Evolutionary conservation across 805 yeast genomes (phyloP), one percentile per base, ranked within the genome.

Genomic region (Suhomyces tanzawaensis): DNA sequence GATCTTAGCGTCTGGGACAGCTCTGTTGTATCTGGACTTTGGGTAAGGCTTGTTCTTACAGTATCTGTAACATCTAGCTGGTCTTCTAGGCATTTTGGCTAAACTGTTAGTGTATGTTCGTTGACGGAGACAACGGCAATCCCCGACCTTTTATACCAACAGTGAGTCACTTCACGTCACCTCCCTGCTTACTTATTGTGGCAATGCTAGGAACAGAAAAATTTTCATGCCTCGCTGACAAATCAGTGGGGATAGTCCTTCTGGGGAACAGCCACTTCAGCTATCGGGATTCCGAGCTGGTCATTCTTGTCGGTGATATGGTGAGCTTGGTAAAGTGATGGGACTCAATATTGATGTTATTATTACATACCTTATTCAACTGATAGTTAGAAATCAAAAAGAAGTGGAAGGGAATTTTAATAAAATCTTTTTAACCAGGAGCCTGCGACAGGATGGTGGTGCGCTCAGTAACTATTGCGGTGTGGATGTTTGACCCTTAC

Each of bases 1-100:
- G 75, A 93, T 89, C 88, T 93, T 93, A 64, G 98, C 82, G 77
- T 93, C 99, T 77, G 99, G 99, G 71, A 93, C 99, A 79, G 97
- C 98, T 84, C 99, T 91, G 91, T 93, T 93, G 89, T 90, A 93
- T 80, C 99, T 90, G 67, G 98, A 90, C 84, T 93, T 93, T 81
- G 99, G 99, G 86, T 82, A 93, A 69, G 99, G 99, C 83, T 93
- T 93, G 95, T 93, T 93, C 87, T 93, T 93, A 86, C 96, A 95
- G 95, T 91, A 93, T 82, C 99, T 89, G 96, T 93, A 93, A 82
- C 99, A 93, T 85, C 98, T 88, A 83, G 99, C 99, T 77, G 99
- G 99, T 85, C 98, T 91, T 81, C 98, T 89, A 76, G 98, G 97
- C 98, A 91, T 91, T 72, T 83, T 86, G 81, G 72, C 69, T 62